Percentiles rank a stretch among this genome's conserved stretches.
These are phyloP conservation scores for Phenoliferia sp. DNA, from an alignment of 1,284 basidiomycete genomes.

Conservation along the genomic window DNA sequence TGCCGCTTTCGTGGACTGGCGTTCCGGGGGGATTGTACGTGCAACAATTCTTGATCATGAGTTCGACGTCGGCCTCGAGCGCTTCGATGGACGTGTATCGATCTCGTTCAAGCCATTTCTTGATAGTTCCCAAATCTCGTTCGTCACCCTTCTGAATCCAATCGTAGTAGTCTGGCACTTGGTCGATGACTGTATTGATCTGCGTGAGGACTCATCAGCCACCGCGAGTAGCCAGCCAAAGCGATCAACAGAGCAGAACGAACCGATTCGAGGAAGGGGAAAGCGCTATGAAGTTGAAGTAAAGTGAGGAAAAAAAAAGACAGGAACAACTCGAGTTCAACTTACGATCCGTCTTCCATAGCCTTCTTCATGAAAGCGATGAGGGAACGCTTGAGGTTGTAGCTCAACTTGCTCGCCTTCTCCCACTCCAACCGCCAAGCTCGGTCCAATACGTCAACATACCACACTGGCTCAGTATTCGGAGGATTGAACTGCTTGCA, in stretches of 20 bases:
- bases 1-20: slow-evolving; percentile 57
- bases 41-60: slow-evolving; percentile 81
- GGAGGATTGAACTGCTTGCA: slow-evolving; percentile 74
- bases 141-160: slow-evolving; percentile 78
- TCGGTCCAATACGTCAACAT: slow-evolving; percentile 68
- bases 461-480: slow-evolving; percentile 65
- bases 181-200: slow-evolving; percentile 61
- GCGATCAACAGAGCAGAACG: not conserved
- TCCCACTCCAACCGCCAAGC: slow-evolving; percentile 80
- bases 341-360: slow-evolving; percentile 66
- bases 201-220: slow-evolving; percentile 25
- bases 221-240: slow-evolving; percentile 56
- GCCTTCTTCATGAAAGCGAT: slow-evolving; percentile 66
- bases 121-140: slow-evolving; percentile 79
- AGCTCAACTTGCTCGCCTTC: slow-evolving; percentile 66
- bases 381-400: slow-evolving; percentile 75
- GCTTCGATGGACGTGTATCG: slow-evolving; percentile 71
- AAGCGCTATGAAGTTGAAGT: not conserved
- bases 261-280: slow-evolving; percentile 16
- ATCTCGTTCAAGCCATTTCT: slow-evolving; percentile 72
- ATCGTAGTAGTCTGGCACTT: slow-evolving; percentile 77
- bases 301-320: too few species aligned
- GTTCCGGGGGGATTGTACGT: slow-evolving; percentile 77
- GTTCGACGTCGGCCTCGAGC: slow-evolving; percentile 72
- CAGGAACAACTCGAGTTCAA: slow-evolving; percentile 24